Evolutionary conservation across 768 basidiomycete species (phyloP).

Genomic region (Mrakia gelida): DNA sequence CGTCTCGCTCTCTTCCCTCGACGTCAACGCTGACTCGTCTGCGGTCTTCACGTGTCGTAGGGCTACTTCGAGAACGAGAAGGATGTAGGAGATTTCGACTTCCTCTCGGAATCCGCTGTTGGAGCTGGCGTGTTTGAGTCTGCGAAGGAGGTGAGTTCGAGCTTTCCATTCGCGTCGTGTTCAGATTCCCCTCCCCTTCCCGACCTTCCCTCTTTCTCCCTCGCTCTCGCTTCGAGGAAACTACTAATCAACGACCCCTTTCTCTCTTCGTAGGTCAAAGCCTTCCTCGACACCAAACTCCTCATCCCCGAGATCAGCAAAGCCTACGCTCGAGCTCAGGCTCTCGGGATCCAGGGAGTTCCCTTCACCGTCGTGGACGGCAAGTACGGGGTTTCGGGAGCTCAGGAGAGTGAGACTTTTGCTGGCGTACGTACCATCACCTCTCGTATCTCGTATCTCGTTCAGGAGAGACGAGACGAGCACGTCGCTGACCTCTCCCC

Average conservation of each 20-base stretch:
- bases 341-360: conserved; percentile 68
- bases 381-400: conserved; percentile 71
- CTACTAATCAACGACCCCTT: background rate
- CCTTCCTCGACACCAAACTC: conserved; percentile 64
- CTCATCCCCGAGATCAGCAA: conserved; percentile 60
- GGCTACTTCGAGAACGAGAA: conserved; percentile 62
- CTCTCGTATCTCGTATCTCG: background rate
- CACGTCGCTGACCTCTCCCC: background rate
- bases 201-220: background rate
- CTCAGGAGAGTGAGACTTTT: conserved; percentile 67
- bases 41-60: conserved; percentile 48
- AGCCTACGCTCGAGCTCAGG: conserved; percentile 60
- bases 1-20: background rate
- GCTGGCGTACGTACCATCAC: conserved; percentile 54
- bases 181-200: no score
- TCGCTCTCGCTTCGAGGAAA: no score
- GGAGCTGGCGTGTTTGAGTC: conserved; percentile 55
- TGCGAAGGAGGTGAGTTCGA: conserved; percentile 54
- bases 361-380: conserved; percentile 74
- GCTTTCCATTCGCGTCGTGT: background rate
- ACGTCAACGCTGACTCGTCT: background rate
- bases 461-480: background rate
- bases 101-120: conserved; percentile 60
- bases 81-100: conserved; percentile 59
- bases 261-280: conserved; percentile 51